phyloP scores from a whole-genome alignment of 2,329 filamentous ascomycete genomes.

The Sporothrix pallida region DNA sequence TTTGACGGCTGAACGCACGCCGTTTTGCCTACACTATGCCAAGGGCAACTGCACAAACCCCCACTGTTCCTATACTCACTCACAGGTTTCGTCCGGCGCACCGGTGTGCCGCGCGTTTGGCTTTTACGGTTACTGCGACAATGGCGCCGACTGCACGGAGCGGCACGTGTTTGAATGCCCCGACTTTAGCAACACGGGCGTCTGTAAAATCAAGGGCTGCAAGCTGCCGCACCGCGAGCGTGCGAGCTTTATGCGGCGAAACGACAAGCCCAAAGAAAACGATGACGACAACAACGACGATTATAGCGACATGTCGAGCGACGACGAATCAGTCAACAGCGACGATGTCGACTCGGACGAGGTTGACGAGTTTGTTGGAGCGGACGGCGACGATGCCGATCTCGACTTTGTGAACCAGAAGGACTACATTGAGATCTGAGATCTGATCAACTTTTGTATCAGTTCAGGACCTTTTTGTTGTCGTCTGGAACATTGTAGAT shows the following conservation, averaged over 20 bases:
- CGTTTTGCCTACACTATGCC: conserved; percentile 87
- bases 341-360: conserved; percentile 82
- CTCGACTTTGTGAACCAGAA: conserved; percentile 62
- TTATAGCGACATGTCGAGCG: conserved; percentile 75
- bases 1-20: conserved; percentile 79
- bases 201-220: conserved; percentile 81
- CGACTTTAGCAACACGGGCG: conserved; percentile 89
- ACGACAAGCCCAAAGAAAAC: conserved; percentile 58
- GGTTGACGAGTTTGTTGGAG: conserved; percentile 67
- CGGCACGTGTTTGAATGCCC: conserved; percentile 94
- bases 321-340: conserved; percentile 77
- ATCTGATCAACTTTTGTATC: too few species aligned
- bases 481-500: neutral
- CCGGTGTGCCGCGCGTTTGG: conserved; percentile 86
- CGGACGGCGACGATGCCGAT: conserved; percentile 57
- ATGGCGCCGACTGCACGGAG: conserved; percentile 76
- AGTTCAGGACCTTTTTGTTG: neutral
- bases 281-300: conserved; percentile 49
- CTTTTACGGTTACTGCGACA: conserved; percentile 84
- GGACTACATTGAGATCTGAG: conserved; percentile 62
- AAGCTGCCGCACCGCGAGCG: conserved; percentile 86
- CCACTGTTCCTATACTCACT: conserved; percentile 86
- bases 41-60: conserved; percentile 88
- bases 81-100: conserved; percentile 75
- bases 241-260: conserved; percentile 77